Conservation (phyloP, 139 green algal genomes). For the Astrephomene gubernaculifera region DNA sequence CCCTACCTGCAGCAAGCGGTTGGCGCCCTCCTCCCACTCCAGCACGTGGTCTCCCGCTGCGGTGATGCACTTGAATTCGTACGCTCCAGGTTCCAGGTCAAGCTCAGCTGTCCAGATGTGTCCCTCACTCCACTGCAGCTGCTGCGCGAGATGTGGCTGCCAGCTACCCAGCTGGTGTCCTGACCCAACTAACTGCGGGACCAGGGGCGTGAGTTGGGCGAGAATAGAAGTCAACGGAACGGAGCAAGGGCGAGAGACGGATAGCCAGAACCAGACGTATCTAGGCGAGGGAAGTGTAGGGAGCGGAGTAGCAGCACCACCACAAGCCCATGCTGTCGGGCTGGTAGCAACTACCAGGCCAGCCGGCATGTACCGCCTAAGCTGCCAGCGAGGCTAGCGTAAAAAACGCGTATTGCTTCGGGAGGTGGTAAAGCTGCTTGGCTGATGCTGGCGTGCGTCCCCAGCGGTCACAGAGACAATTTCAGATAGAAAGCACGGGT, state of each 20-base stretch:
- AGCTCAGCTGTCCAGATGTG: slow-evolving; percentile 52
- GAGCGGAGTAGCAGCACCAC: not conserved
- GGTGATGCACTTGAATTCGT: slow-evolving; percentile 53
- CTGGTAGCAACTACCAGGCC: not conserved
- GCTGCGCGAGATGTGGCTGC: slow-evolving; percentile 5
- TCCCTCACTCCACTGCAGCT: slow-evolving; percentile 47
- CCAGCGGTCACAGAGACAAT: too few relatives aligned
- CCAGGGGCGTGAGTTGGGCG: not conserved
- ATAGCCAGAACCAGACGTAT: not conserved
- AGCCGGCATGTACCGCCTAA: too few relatives aligned
- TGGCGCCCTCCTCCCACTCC: slow-evolving; percentile 11
- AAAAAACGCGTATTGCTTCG: too few relatives aligned
- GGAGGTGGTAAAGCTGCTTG: too few relatives aligned
- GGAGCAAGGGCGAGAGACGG: not conserved
- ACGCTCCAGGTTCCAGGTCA: slow-evolving; percentile 43
- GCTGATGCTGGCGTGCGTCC: too few relatives aligned
- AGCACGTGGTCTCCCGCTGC: not conserved
- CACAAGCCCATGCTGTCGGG: not conserved
- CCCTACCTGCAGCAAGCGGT: slow-evolving; percentile 29
- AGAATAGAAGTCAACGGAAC: not conserved
- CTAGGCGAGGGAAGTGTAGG: not conserved
- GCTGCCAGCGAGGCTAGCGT: too few relatives aligned
- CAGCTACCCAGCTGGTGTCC: slow-evolving; percentile 35
- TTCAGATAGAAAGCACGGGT: too few relatives aligned
- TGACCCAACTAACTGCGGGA: slow-evolving; percentile 39